Evolutionary conservation across 148 eudicot species (phyloP), one percentile per base, ranked within the genome.

Genomic region (Gaultheria prostrata): DNA sequence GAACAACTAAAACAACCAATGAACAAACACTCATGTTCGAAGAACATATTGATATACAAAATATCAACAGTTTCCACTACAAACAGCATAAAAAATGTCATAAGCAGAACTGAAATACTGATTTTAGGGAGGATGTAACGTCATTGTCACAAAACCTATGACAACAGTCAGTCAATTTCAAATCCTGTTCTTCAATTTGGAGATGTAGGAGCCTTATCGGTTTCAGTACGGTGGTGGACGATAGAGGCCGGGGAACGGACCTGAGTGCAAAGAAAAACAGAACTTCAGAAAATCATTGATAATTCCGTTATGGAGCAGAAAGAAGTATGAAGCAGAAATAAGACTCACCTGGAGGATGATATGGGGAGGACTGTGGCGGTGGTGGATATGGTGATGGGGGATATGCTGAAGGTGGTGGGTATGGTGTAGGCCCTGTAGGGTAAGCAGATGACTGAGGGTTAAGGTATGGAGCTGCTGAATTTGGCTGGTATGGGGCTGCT

Each of bases 161-260:
- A 51, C 48, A 20, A 76, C 61, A 71, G 33, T 51, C 69, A 45
- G 71, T 43, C 50, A 69, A 76, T 82, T 30, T 74, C 30, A 82
- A 45, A 70, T 71, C 26, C n/a, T 8, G 48, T 35, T 33, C 78
- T 67, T 50, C 82, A 67, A 57, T 43, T 53, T 6, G 24, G n/a
- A 56, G 2, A 32, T 28, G 35, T 13, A 46, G 69, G 76, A 35
- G 79, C 85, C 57, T 28, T 50, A 67, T 12, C 28, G 33, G 32
- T 85, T 85, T 85, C 85, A 91, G 84, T 90, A 88, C 33, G 90
- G 90, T 21, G 90, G 90, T 14, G 91, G 88, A 57, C 92, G 94
- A 76, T 91, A 89, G 15, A 26, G 7, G 70, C 93, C 93, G 8
- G 89, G 82, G 76, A 85, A 86, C 18, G 85, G 83, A n/a, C 93